Conservation (phyloP, 73 alveolate genomes). For the Breviolum minutum region DNA sequence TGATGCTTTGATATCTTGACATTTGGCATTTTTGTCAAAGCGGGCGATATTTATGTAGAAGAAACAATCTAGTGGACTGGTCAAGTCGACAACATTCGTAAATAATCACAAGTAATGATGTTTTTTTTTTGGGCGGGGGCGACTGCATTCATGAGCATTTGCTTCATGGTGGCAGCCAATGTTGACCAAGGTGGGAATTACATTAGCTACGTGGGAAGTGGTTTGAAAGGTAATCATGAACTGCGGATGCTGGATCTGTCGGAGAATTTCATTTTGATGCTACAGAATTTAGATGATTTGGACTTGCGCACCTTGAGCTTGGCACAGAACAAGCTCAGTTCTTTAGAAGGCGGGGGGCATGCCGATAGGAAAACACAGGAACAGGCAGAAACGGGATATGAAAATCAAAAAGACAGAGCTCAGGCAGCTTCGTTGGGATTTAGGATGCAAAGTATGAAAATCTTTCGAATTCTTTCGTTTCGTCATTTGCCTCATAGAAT, state of each 20-base stretch:
- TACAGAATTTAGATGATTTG: constrained; percentile 49
- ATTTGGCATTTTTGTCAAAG: not conserved
- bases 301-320: constrained; percentile 58
- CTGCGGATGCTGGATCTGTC: constrained; percentile 84
- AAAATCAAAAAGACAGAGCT: too few relatives aligned
- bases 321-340: constrained; percentile 79
- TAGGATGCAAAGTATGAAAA: too few relatives aligned
- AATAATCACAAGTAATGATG: not conserved
- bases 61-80: too few relatives aligned
- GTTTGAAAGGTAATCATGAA: constrained; percentile 59
- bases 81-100: too few relatives aligned
- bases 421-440: too few relatives aligned
- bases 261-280: constrained; percentile 47
- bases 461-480: too few relatives aligned
- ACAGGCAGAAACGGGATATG: too few relatives aligned
- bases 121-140: not conserved
- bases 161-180: not conserved
- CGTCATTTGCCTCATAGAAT: too few relatives aligned
- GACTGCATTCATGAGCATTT: not conserved
- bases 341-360: constrained; percentile 44
- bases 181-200: constrained; percentile 40
- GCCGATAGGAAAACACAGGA: not conserved
- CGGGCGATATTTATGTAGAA: too few relatives aligned
- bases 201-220: constrained; percentile 79
- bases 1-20: too few relatives aligned